Percentiles rank a stretch among this genome's conserved stretches.
phyloP scores from a whole-genome alignment of 2,329 filamentous ascomycete genomes.

The Cladophialophora immunda region DNA sequence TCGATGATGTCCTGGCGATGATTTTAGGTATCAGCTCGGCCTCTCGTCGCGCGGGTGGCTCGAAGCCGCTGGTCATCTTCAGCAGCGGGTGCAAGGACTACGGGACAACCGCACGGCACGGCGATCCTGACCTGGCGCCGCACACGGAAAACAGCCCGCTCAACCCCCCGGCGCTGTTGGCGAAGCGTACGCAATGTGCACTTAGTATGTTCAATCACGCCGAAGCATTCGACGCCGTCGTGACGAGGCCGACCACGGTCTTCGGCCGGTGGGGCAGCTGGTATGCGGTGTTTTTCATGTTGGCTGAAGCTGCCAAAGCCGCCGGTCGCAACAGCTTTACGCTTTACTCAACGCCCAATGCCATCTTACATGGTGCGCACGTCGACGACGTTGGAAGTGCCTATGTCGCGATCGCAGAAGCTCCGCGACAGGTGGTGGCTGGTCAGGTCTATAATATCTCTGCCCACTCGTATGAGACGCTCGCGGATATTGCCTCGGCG shows the following conservation, averaged over 20 bases:
- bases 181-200: slow-evolving; percentile 47
- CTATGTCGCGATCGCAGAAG: slow-evolving; percentile 56
- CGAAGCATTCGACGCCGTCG: slow-evolving; percentile 53
- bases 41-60: slow-evolving; percentile 39
- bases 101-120: slow-evolving; percentile 48
- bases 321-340: slow-evolving; percentile 38
- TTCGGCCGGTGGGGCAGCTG: slow-evolving; percentile 58
- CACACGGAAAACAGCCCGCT: slow-evolving; percentile 57
- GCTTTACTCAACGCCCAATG: slow-evolving; percentile 48
- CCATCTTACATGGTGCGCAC: slow-evolving; percentile 58
- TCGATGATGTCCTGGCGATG: slow-evolving; percentile 48
- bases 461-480: slow-evolving; percentile 55
- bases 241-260: slow-evolving; percentile 59
- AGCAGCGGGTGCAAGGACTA: slow-evolving; percentile 63
- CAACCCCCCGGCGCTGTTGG: slow-evolving; percentile 43
- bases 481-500: slow-evolving; percentile 50
- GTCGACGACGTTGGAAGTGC: slow-evolving; percentile 61
- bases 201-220: slow-evolving; percentile 50
- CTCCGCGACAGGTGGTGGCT: slow-evolving; percentile 43
- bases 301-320: slow-evolving; percentile 38
- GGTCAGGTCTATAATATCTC: slow-evolving; percentile 60
- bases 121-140: slow-evolving; percentile 47
- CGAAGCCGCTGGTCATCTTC: slow-evolving; percentile 55
- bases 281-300: slow-evolving; percentile 52
- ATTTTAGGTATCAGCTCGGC: slow-evolving; percentile 46